These are phyloP conservation scores for Phytophthora pistaciae DNA, from an alignment of 352 stramenopile species.

Conservation along the genomic window DNA sequence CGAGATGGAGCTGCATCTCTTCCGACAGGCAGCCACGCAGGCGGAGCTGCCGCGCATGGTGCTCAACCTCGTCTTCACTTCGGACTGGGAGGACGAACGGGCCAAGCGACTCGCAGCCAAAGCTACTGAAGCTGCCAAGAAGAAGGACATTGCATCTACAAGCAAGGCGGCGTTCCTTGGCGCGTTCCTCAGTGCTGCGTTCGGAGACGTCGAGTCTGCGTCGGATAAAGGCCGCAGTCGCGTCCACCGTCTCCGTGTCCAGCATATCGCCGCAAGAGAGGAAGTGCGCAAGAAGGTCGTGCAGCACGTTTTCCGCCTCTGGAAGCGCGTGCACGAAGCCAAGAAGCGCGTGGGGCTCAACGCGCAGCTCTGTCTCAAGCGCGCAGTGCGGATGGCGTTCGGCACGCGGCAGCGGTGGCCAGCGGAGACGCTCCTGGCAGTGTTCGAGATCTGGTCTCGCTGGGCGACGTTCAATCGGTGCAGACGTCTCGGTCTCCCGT, in stretches of 20 bases:
- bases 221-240: constrained; percentile 24
- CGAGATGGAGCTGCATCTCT: constrained; percentile 70
- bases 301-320: constrained; percentile 70
- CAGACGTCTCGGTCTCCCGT: constrained; percentile 51
- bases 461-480: constrained; percentile 66
- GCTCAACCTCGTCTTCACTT: constrained; percentile 81
- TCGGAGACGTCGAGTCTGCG: constrained; percentile 50
- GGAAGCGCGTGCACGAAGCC: constrained; percentile 61
- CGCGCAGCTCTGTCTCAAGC: constrained; percentile 80
- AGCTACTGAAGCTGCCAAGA: constrained; percentile 20
- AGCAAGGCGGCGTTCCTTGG: constrained; percentile 33
- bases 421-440: constrained; percentile 63
- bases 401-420: constrained; percentile 62
- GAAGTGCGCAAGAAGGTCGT: constrained; percentile 73
- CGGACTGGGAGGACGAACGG: constrained; percentile 48
- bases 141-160: constrained; percentile 9
- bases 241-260: constrained; percentile 44
- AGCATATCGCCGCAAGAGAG: constrained; percentile 55
- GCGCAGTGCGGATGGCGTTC: constrained; percentile 70
- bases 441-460: constrained; percentile 78
- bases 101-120: constrained; percentile 21
- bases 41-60: constrained; percentile 61
- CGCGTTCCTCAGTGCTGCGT: constrained; percentile 67
- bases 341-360: constrained; percentile 63
- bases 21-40: constrained; percentile 59